Evolutionary conservation across 768 basidiomycete genomes (phyloP).

Genomic region (Sporobolomyces pararoseus): DNA sequence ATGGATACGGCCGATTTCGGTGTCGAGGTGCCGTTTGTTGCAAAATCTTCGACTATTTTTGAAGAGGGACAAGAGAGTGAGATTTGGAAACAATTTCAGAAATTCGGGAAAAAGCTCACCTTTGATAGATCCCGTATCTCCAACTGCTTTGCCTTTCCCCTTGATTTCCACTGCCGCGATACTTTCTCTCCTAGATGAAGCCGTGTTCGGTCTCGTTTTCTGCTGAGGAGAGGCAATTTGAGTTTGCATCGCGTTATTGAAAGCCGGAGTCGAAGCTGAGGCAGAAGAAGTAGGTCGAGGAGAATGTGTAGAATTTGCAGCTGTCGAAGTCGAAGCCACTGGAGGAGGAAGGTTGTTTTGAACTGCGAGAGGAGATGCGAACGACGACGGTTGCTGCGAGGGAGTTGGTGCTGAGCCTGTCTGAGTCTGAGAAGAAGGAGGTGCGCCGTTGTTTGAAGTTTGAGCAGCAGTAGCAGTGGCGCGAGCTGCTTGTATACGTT

Average conservation of each 20-base stretch:
- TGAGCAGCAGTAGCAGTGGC: background rate
- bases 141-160: slow-evolving; percentile 18
- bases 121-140: background rate
- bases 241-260: background rate
- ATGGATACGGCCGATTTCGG: background rate
- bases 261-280: background rate
- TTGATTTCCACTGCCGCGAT: background rate
- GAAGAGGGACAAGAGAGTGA: background rate
- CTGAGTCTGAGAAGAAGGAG: background rate
- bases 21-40: background rate
- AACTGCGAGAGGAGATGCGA: background rate
- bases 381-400: background rate
- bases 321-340: background rate
- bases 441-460: background rate
- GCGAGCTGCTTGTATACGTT: slow-evolving; percentile 10
- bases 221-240: background rate
- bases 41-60: slow-evolving; percentile 17
- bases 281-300: background rate
- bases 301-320: background rate
- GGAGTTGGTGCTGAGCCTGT: background rate
- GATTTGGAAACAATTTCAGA: background rate
- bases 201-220: background rate
- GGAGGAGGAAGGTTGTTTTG: background rate
- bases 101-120: background rate
- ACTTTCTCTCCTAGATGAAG: background rate